phyloP scores from a whole-genome alignment of 345 rosid genomes.

The Boechera divaricarpa region DNA sequence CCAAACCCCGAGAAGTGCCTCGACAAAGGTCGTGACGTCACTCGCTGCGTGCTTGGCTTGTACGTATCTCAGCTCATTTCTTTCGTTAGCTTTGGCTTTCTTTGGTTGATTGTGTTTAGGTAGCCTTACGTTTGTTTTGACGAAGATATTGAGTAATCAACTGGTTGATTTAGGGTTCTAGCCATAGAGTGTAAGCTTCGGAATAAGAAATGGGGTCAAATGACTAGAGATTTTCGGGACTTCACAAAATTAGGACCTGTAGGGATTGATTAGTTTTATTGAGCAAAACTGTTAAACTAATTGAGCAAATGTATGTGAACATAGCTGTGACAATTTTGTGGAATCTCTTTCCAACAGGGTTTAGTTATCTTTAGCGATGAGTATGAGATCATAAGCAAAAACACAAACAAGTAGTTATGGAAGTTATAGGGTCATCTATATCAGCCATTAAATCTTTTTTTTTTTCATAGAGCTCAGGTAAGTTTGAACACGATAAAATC shows the following conservation, averaged over 20 bases:
- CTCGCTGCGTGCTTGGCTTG: conserved; percentile 94
- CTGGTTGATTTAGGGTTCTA: conserved; percentile 11
- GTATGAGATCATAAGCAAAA: not conserved
- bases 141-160: not conserved
- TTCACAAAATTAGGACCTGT: not conserved
- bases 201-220: not conserved
- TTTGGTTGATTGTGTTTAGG: conserved; percentile 2
- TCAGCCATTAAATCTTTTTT: not conserved
- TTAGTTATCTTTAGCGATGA: not conserved
- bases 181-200: not conserved
- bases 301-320: not conserved
- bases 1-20: conserved; percentile 99
- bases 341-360: not conserved
- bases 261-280: not conserved
- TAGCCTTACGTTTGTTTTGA: not conserved
- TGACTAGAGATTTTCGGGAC: not conserved
- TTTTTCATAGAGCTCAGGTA: not conserved
- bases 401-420: not conserved
- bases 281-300: not conserved
- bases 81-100: not conserved
- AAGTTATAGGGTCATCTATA: not conserved
- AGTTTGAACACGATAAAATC: not conserved
- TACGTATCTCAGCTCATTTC: conserved; percentile 43
- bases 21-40: conserved; percentile 91
- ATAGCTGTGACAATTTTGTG: not conserved